Evolutionary conservation across 1,284 basidiomycete species (phyloP), one percentile per base, ranked within the genome.

Genomic region (Cutaneotrichosporon sp.): DNA sequence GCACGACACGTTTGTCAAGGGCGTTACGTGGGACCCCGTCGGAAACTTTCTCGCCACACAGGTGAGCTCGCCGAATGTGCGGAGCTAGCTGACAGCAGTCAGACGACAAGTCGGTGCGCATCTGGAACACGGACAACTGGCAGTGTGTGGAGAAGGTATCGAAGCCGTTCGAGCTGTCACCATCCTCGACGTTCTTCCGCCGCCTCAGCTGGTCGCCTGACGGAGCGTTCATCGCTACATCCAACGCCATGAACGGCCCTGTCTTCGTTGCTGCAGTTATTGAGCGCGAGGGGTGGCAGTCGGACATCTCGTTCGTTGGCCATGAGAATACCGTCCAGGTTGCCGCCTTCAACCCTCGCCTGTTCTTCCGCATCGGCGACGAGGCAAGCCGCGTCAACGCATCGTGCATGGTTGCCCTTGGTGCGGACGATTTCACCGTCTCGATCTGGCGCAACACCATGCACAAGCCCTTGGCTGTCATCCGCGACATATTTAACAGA

Each of bases 301-400:
- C 90, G 8, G 90, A 94, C 64, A 93, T 95, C 59, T 93, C 90
- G 69, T 85, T 99, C 60, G 95, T 99, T 50, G 96, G 96, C 0
- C 96, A 99, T 75, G 92, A 96, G 77, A 97, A 98, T 73, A 96
- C 94, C 0, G 90, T 99, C n/a, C 90, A 97, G 82, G 94, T 97
- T 55, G 91, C 92, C 21, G 91, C 90, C 0, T 97, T 97, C 78
- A 96, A 95, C 74, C 94, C 94, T 0, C 89, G 92, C 67, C 88
- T 97, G 18, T 97, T 97, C 80, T 84, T 95, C 60, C 86, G 65
- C 86, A 70, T 89, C 86, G 58, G 89, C 16, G 71, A 72, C 34
- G 61, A 68, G 14, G 69, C 70, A 3, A 64, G 65, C 5, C 61
- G 75, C 58, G 67, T 70, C 13, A 77, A 69, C 10, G 75, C 76